Percentiles rank a stretch among this genome's conserved stretches.
Conservation (phyloP, 179 eudicot species). For the Kewa caespitosa region DNA sequence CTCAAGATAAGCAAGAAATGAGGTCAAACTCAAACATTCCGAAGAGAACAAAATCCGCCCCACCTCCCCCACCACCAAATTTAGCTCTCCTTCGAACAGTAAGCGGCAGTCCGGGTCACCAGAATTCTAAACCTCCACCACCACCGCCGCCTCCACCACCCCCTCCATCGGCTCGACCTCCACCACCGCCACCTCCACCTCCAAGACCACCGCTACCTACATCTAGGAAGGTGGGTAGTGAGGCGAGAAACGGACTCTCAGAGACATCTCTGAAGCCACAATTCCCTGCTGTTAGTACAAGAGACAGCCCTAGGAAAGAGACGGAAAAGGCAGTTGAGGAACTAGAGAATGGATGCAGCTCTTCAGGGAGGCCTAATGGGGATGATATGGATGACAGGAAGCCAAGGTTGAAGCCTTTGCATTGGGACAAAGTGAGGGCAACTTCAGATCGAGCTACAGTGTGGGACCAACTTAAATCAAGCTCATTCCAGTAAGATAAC, state of each 20-base stretch:
- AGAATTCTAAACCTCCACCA: conserved; percentile 31
- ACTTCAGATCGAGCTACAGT: conserved; percentile 83
- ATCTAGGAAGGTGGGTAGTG: conserved; percentile 26
- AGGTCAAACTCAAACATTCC: conserved; percentile 51
- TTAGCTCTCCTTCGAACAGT: conserved; percentile 40
- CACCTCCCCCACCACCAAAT: conserved; percentile 52
- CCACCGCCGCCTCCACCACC: conserved; percentile 47
- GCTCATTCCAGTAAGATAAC: conserved; percentile 85
- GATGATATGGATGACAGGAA: conserved; percentile 63
- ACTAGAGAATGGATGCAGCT: conserved; percentile 33
- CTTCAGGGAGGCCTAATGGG: conserved; percentile 44
- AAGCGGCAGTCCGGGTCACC: conserved; percentile 33
- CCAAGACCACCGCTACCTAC: conserved; percentile 21
- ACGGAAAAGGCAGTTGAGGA: conserved; percentile 34
- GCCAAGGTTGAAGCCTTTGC: conserved; percentile 85
- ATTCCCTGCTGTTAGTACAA: conserved; percentile 30
- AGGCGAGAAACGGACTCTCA: conserved; percentile 24
- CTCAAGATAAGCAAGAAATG: conserved; percentile 22
- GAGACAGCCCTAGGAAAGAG: conserved; percentile 25
- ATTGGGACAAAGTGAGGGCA: conserved; percentile 97
- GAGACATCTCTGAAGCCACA: conserved; percentile 24
- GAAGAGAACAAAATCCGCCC: conserved; percentile 51
- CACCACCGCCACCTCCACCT: conserved; percentile 47
- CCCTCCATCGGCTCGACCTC: conserved; percentile 39
- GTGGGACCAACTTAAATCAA: conserved; percentile 92